These are phyloP conservation scores for Diutina pseudorugosa DNA, from an alignment of 1,139 yeast species.

Conservation along the genomic window DNA sequence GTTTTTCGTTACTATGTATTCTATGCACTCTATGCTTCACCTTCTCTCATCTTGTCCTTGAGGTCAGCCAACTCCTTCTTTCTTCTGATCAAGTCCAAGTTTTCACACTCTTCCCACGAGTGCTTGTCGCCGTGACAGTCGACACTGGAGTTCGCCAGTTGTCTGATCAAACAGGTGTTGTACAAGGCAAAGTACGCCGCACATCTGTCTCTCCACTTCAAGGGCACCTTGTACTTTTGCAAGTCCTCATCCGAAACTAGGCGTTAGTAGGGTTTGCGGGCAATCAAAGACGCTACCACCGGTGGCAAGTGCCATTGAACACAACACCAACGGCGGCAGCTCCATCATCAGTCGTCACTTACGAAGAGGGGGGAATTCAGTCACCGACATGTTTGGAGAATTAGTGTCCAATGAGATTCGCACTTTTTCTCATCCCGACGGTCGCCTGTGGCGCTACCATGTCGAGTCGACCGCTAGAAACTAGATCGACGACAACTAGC, in stretches of 20 bases:
- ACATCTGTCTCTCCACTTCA: slow-evolving; percentile 80
- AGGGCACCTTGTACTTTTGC: slow-evolving; percentile 70
- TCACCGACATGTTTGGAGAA: slow-evolving; percentile 23
- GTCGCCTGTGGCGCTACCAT: not conserved
- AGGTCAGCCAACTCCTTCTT: slow-evolving; percentile 56
- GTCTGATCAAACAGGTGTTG: slow-evolving; percentile 36
- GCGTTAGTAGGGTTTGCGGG: slow-evolving; percentile 6
- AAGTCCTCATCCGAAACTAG: slow-evolving; percentile 74
- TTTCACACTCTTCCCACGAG: slow-evolving; percentile 78
- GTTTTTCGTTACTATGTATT: not conserved
- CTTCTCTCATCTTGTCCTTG: slow-evolving; percentile 28
- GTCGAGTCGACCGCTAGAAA: not conserved
- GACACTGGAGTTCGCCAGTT: slow-evolving; percentile 32
- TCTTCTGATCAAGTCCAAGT: slow-evolving; percentile 72
- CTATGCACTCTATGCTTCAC: slow-evolving; percentile 4
- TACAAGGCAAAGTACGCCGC: slow-evolving; percentile 59
- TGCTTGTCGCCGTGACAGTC: slow-evolving; percentile 74
- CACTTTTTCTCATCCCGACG: slow-evolving; percentile 3
- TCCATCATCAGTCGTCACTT: slow-evolving; percentile 14
- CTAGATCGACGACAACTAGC: too few species aligned
- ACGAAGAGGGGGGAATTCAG: slow-evolving; percentile 43
- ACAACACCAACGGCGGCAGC: not conserved
- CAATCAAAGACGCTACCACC: not conserved
- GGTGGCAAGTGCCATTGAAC: not conserved
- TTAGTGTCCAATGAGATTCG: slow-evolving; percentile 10